Evolutionary conservation across 2,329 filamentous ascomycete genomes (phyloP).

Genomic region (Ophiostoma novo-ulmi): DNA sequence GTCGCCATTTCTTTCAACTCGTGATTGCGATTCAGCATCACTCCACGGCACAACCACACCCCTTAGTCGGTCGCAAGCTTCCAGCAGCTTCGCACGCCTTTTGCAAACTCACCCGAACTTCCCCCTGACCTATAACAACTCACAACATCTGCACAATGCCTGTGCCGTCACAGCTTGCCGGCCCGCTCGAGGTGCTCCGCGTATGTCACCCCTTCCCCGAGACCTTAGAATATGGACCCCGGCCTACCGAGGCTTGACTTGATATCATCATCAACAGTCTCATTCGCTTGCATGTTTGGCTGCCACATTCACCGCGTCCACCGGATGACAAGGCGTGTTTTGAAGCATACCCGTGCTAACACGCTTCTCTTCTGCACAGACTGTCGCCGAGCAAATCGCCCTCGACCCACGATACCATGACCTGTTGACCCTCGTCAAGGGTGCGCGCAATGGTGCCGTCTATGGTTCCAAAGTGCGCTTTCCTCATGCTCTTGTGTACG

Average conservation of each 20-base stretch:
- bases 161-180: constrained; percentile 16
- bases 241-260: not conserved
- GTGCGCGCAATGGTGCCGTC: constrained; percentile 90
- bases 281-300: not conserved
- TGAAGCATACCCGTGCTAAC: not conserved
- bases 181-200: constrained; percentile 13
- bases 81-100: not conserved
- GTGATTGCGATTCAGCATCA: not conserved
- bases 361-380: constrained; percentile 41
- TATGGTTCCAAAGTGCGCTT: constrained; percentile 98
- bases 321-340: not conserved
- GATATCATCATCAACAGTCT: not conserved
- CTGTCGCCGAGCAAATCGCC: constrained; percentile 66
- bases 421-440: constrained; percentile 79
- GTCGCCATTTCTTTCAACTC: not conserved
- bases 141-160: constrained; percentile 3
- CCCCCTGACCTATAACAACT: not conserved
- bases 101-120: not conserved
- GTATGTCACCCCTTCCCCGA: not conserved
- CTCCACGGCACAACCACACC: not conserved
- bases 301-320: not conserved
- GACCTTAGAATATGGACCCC: not conserved
- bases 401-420: constrained; percentile 83
- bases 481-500: constrained; percentile 79
- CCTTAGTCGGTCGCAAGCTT: not conserved